Conservation (phyloP, 371 early-diverging fungal genomes). For the Apophysomyces variabilis region DNA sequence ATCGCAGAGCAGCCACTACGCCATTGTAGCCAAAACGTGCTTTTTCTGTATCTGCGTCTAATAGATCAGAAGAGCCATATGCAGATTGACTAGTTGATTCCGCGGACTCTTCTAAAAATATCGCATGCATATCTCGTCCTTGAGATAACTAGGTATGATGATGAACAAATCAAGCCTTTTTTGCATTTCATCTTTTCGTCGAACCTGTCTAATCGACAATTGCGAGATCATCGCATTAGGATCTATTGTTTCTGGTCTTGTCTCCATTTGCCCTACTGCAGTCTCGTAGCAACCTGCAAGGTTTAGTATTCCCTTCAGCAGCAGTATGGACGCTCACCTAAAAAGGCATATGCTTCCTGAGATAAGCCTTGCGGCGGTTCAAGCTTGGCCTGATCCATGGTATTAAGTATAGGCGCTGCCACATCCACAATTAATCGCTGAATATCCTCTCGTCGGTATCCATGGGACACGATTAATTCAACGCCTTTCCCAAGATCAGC, state of each 20-base stretch:
- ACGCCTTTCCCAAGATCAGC: slow-evolving; percentile 14
- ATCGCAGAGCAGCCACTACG: slow-evolving; percentile 65
- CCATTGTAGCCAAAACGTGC: slow-evolving; percentile 70
- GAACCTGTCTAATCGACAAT: background rate
- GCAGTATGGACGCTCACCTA: slow-evolving; percentile 40
- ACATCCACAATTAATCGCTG: slow-evolving; percentile 49
- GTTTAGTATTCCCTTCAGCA: slow-evolving; percentile 17
- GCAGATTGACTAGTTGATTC: background rate
- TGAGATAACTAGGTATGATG: background rate
- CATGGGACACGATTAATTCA: slow-evolving; percentile 32
- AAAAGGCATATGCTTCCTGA: slow-evolving; percentile 44
- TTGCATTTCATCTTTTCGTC: background rate
- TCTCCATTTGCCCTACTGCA: slow-evolving; percentile 38
- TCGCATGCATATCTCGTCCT: slow-evolving; percentile 5
- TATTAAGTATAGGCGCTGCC: slow-evolving; percentile 50
- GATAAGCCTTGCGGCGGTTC: slow-evolving; percentile 50
- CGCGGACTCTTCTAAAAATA: slow-evolving; percentile 15
- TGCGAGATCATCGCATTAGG: background rate
- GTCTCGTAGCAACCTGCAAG: slow-evolving; percentile 69
- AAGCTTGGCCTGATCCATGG: slow-evolving; percentile 41
- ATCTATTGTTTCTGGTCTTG: slow-evolving; percentile 4
- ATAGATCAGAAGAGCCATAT: slow-evolving; percentile 22
- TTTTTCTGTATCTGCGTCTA: slow-evolving; percentile 33
- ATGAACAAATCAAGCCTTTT: background rate
- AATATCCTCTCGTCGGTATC: slow-evolving; percentile 39